Conservation (phyloP, 225 moss, liverwort and hornwort species). For the Neckera pumila region DNA sequence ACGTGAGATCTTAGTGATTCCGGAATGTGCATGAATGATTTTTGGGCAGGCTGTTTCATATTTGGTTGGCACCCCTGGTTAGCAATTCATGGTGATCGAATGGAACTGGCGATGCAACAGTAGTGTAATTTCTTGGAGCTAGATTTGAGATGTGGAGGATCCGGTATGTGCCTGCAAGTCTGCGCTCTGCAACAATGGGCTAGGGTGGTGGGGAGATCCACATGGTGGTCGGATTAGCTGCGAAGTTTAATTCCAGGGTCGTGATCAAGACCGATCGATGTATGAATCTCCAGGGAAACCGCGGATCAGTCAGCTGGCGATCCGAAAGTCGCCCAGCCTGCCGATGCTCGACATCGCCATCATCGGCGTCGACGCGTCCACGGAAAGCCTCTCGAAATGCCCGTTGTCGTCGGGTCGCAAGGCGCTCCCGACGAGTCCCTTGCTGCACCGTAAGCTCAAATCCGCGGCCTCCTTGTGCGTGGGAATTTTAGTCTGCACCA, state of each 20-base stretch:
- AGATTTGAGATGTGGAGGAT: neutral
- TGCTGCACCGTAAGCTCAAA: constrained; percentile 1
- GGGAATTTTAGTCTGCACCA: constrained; percentile 8
- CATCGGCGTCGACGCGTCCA: neutral
- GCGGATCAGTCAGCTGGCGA: constrained; percentile 7
- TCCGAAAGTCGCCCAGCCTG: constrained; percentile 34
- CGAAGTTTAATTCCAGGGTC: neutral
- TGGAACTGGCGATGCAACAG: neutral
- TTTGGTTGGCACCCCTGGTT: neutral
- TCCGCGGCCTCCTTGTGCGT: neutral
- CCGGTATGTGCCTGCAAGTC: neutral
- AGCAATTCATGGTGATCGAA: neutral
- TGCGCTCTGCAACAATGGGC: neutral
- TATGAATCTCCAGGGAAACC: constrained; percentile 3
- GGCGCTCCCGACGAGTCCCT: neutral
- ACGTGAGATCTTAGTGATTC: neutral
- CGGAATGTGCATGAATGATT: neutral
- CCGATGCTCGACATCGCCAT: constrained; percentile 9
- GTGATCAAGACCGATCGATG: constrained; percentile 16
- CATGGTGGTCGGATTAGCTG: neutral
- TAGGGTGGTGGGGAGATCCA: neutral
- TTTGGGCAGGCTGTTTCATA: neutral
- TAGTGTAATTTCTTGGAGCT: neutral
- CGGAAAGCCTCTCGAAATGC: neutral
- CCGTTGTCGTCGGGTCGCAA: neutral